Conservation (phyloP, 2,329 filamentous ascomycete genomes). For the Penicillium sp. region DNA sequence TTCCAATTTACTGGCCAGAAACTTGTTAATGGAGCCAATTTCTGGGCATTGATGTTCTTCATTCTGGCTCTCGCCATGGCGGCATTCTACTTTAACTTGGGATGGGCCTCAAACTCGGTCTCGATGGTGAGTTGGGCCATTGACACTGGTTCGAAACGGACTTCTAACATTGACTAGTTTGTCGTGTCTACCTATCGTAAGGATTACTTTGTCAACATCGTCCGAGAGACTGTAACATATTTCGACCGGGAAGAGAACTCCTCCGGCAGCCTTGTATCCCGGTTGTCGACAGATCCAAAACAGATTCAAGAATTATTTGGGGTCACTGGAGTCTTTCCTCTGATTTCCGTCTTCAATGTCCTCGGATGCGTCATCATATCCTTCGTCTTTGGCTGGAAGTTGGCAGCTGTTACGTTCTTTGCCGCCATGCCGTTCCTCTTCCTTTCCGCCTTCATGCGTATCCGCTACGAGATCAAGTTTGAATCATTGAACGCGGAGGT, state of each 20-base stretch:
- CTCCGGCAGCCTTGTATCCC: slow-evolving; percentile 47
- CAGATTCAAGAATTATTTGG: slow-evolving; percentile 51
- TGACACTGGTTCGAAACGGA: not conserved
- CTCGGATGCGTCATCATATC: slow-evolving; percentile 62
- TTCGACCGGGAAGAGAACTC: slow-evolving; percentile 48
- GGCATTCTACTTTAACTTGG: slow-evolving; percentile 46
- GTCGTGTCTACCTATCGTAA: slow-evolving; percentile 40
- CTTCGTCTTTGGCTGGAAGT: slow-evolving; percentile 72
- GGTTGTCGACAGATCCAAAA: slow-evolving; percentile 49
- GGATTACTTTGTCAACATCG: slow-evolving; percentile 32
- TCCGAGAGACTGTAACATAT: slow-evolving; percentile 41
- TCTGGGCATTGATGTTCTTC: slow-evolving; percentile 57
- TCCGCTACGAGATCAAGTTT: slow-evolving; percentile 65
- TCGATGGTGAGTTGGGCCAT: slow-evolving; percentile 39
- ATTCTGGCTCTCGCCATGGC: slow-evolving; percentile 50
- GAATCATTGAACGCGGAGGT: slow-evolving; percentile 65
- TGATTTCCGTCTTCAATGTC: slow-evolving; percentile 64
- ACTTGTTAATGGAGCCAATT: slow-evolving; percentile 45
- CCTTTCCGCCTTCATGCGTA: slow-evolving; percentile 48
- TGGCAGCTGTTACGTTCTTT: slow-evolving; percentile 64
- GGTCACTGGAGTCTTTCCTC: slow-evolving; percentile 47
- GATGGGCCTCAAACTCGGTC: slow-evolving; percentile 46
- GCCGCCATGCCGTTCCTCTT: slow-evolving; percentile 54
- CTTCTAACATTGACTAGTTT: slow-evolving; percentile 24
- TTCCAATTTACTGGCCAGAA: slow-evolving; percentile 44